Evolutionary conservation across 805 yeast genomes (phyloP), one percentile per base, ranked within the genome.

Genomic region (Sungouiella blattae): DNA sequence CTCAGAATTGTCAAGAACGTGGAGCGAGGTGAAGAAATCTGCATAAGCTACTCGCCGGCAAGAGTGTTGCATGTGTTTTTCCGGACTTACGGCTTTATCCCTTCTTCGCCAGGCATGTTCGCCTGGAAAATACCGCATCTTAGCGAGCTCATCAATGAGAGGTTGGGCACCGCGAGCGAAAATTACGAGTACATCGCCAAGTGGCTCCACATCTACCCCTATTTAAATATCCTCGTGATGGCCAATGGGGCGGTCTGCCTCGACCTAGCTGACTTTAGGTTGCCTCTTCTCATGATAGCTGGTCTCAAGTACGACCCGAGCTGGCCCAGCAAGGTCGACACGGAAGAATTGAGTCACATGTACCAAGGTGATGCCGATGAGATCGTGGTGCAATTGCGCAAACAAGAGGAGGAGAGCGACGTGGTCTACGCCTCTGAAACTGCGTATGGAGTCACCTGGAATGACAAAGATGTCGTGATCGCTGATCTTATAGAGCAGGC

Each of bases 1-100:
- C 55, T 78, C 9, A 47, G 52, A 6, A 29, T 41, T 14, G 30
- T 54, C 24, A 39, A 17, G 3, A 6, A 32, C 5, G 42, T 47
- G 15, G 27, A 20, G 3, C 11, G 34, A 3, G 24, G 18, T 5
- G 33, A 36, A 12, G 52, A 47, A 30, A 28, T 47, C 21, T 37
- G 42, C 25, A 47, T 47, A 6, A 37, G 44, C 14, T 47, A 47
- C 37, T 41, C 41, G 15, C 48, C 44, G 5, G 12, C 18, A n/a
- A 17, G 36, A 8, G 26, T 20, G 17, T 29, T 41, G 26, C 28
- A 35, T 9, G 31, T 18, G 26, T 43, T 47, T 21, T 18, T 43
- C 16, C 22, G 32, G 14, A 43, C 52, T 0, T 47, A 47, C 25
- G 52, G 52, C 2, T 47, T 47, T 17, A 26, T 45, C 6, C 51